phyloP scores from a whole-genome alignment of 108 stramenopile genomes.

The Pseudonitzschia delicatissima region DNA sequence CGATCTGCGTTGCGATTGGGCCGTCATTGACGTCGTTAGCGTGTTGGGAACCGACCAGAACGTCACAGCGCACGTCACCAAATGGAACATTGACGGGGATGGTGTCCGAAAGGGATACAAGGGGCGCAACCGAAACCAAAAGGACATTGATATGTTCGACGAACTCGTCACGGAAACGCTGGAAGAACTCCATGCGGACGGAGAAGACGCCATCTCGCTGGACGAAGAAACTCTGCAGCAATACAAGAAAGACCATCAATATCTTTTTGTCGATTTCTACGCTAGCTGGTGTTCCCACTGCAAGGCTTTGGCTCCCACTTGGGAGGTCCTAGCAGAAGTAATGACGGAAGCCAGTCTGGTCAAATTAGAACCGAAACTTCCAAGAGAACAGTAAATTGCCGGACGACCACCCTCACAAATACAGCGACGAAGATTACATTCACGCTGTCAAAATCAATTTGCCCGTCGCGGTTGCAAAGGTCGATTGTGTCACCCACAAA shows the following conservation, averaged over 20 bases:
- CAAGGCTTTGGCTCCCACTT: conserved; percentile 78
- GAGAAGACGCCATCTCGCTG: conserved; percentile 77
- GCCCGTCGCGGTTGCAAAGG: conserved; percentile 79
- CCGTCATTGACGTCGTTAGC: conserved; percentile 78
- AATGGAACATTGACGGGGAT: conserved; percentile 89
- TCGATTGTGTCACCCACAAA: conserved; percentile 87
- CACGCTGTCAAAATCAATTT: conserved; percentile 69
- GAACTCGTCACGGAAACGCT: conserved; percentile 64
- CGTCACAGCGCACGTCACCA: conserved; percentile 90
- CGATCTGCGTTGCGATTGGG: conserved; percentile 88
- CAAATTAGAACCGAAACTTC: background rate
- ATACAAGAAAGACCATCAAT: conserved; percentile 42
- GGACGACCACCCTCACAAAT: too few species aligned
- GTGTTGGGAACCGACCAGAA: conserved; percentile 93
- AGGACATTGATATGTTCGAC: conserved; percentile 67
- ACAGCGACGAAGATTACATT: conserved; percentile 62
- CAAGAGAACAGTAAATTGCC: background rate
- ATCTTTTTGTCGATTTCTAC: conserved; percentile 66
- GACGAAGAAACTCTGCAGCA: conserved; percentile 44
- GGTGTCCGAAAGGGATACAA: conserved; percentile 79
- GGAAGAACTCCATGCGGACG: conserved; percentile 86
- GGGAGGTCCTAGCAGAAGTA: conserved; percentile 85
- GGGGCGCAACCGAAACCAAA: conserved; percentile 83
- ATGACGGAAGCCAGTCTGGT: conserved; percentile 63
- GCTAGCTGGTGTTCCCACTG: conserved; percentile 88